Evolutionary conservation across 2,329 filamentous ascomycete genomes (phyloP), one percentile per base, ranked within the genome.

Genomic region (Coleophoma cylindrospora): DNA sequence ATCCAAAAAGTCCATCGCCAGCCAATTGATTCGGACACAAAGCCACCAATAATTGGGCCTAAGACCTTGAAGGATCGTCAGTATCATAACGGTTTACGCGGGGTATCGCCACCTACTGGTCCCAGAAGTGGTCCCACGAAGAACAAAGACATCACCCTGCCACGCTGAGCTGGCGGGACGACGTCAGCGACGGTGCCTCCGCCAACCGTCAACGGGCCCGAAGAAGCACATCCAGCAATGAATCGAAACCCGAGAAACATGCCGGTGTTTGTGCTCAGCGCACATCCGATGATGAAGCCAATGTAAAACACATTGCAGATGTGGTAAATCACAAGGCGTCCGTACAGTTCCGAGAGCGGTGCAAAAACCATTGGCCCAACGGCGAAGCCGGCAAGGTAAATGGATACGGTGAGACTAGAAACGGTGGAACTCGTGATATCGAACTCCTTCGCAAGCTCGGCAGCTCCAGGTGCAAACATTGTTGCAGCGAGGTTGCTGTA

Each of bases 401-500:
- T 63, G 19, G 63, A 49, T 66, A 89, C 81, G 52, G 84, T 81
- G 50, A 89, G 84, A 0, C 80, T 74, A 1, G 74, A 77, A 2
- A 88, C 68, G 55, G 19, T 68, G 10, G 65, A 54, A 50, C 61
- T 69, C 13, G 61, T 66, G 4, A 69, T 70, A 21, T 70, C 33
- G 54, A 89, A 89, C 15, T 87, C 81, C 11, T 61, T 50, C 71
- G 86, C 77, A 0, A 89, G 71, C 4, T 80, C 68, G 0, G 79
- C 75, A 0, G 87, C 80, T 9, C 79, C 84, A 0, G 86, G 85
- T 0, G 85, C 84, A 60, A 89, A 85, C 69, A 87, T 86, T 11
- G 71, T 74, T 5, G 72, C 57, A 21, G 52, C 61, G 47, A 66
- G 53, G 12, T 53, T 50, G 36, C 53, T 54, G 19, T 19, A 19